These are phyloP conservation scores for Pyrenula aspistea DNA, from an alignment of 495 filamentous ascomycete species.

Conservation along the genomic window DNA sequence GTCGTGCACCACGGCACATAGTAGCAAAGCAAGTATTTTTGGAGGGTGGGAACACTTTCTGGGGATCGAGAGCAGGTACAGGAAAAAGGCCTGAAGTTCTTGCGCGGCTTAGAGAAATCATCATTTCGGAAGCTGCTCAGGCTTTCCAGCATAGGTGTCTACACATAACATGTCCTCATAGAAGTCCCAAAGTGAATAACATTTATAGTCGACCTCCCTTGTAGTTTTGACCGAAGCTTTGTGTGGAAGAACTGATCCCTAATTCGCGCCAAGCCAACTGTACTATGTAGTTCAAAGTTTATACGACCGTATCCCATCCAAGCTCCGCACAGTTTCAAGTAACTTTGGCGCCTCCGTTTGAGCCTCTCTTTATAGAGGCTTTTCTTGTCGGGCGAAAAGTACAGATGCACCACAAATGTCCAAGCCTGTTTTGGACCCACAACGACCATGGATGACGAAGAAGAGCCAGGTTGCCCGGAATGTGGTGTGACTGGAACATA, in stretches of 20 bases:
- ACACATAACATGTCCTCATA: not conserved
- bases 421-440: not conserved
- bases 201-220: no score
- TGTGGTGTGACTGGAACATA: constrained; percentile 36
- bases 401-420: not conserved
- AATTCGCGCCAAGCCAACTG: no score
- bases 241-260: no score
- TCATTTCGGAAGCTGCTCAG: not conserved
- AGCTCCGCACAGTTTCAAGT: no score
- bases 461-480: constrained; percentile 21
- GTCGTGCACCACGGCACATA: not conserved
- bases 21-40: not conserved
- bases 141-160: not conserved
- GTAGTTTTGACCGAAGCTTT: no score
- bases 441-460: not conserved
- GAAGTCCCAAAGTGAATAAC: not conserved
- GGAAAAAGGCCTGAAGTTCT: not conserved
- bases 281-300: no score
- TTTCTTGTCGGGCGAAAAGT: no score
- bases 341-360: no score
- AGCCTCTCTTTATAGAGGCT: no score
- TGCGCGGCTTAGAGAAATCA: not conserved
- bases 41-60: not conserved
- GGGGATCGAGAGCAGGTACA: not conserved
- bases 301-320: no score